Base-by-base conservation (phyloP, 2,329 filamentous ascomycete species). In the Dryadomyces quercivorus region DNA sequence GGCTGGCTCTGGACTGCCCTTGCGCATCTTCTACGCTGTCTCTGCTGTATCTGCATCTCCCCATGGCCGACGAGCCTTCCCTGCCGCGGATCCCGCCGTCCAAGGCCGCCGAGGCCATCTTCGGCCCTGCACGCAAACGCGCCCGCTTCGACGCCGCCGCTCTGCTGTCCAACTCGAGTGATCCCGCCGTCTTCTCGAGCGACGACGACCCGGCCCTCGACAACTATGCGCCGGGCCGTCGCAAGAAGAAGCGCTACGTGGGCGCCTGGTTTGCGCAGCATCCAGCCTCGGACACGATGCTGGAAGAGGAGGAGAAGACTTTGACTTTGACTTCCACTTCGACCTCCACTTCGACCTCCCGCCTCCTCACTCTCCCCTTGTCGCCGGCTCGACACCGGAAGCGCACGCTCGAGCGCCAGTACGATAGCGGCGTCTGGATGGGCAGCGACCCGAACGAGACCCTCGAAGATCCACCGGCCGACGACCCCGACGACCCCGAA, bases 151-250 rank as follows among this genome's bases (percentile, higher is more conserved):
- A 50, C 22, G n/a, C 7, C 5, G 18, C 42, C n/a, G 49, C 48
- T 48, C 62, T 70, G 42, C 69, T 77, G 59, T 72, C 74, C 63
- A 81, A 82, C 63, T 87, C 83, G 20, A 87, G 85, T 63, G 85
- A 88, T 62, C 83, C 84, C 3, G 76, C 81, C 50, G 66, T 87
- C 26, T 88, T 88, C 66, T 87, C 83, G 4, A 84, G 81, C 64
- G 85, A 88, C 56, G 84, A 87, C 61, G 84, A 86, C 55, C 81
- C 81, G 2, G 77, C 78, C 1, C 65, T 83, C 50, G 82, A 86
- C 57, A 84, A 84, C 61, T 86, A 86, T 62, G 69, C 73, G 22
- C 46, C 55, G 5, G 55, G 52, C 34, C 70, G 73, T 1, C 71
- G 74, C 26, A 73, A 75, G 59, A 75, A 86, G 70, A 75, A 73